Evolutionary conservation across 2,329 filamentous ascomycete species (phyloP).

Genomic region (Paraphaeosphaeria minitans): DNA sequence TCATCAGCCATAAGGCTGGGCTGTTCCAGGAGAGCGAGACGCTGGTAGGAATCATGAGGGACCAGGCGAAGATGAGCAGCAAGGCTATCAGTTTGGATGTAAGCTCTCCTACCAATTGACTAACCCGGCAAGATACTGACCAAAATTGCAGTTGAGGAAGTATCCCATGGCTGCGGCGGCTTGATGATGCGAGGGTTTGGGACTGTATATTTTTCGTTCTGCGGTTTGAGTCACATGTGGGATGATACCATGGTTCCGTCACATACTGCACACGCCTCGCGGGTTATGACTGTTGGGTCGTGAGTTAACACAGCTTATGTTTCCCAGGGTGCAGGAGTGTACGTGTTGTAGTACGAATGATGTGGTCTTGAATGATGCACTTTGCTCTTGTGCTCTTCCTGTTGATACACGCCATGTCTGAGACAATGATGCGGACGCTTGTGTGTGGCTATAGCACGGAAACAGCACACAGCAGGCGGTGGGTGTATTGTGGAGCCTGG

Average conservation of each 20-base stretch:
- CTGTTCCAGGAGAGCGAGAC: conserved; percentile 97
- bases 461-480: too few relatives aligned
- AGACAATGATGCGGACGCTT: too few relatives aligned
- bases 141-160: conserved; percentile 27
- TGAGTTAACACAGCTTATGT: not conserved
- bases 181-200: not conserved
- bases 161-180: conserved; percentile 22
- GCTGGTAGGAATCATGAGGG: conserved; percentile 91
- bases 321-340: not conserved
- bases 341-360: not conserved
- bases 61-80: conserved; percentile 91
- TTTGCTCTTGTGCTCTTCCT: not conserved
- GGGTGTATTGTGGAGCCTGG: too few relatives aligned
- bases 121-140: conserved; percentile 16
- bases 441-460: too few relatives aligned
- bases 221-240: not conserved
- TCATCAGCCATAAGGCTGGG: conserved; percentile 94
- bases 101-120: conserved; percentile 54
- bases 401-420: too few relatives aligned
- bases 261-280: not conserved
- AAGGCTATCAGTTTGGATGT: conserved; percentile 94
- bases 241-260: not conserved
- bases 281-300: not conserved
- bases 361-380: not conserved
- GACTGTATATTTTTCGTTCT: not conserved